A percentile compares a stretch with the other conserved stretches of the same genome.
Evolutionary conservation across 805 yeast species (phyloP).

Genomic region (Blastobotrys terrestris): DNA sequence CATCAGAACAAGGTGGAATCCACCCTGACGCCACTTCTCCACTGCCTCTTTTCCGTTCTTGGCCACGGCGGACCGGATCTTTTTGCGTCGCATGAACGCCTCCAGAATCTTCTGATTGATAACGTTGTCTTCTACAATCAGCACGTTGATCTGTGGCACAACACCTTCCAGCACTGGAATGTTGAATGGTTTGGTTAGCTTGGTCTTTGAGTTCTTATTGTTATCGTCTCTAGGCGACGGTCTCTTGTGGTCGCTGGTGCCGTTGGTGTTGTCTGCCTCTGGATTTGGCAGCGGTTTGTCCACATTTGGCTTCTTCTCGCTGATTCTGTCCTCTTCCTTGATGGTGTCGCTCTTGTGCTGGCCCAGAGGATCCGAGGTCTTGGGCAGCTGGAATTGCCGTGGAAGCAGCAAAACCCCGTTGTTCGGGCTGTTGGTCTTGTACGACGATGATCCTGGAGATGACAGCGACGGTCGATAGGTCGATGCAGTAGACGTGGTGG

Average conservation of each 20-base stretch:
- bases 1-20: slow-evolving; percentile 91
- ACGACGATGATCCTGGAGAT: neutral
- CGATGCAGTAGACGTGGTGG: slow-evolving; percentile 4
- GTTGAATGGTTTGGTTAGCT: slow-evolving; percentile 6
- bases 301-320: neutral
- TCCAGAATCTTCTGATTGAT: slow-evolving; percentile 90
- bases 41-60: slow-evolving; percentile 93
- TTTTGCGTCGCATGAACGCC: slow-evolving; percentile 77
- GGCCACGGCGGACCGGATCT: slow-evolving; percentile 79
- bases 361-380: neutral
- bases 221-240: neutral
- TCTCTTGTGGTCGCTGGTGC: neutral
- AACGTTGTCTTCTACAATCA: slow-evolving; percentile 94
- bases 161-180: slow-evolving; percentile 42
- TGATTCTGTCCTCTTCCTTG: neutral
- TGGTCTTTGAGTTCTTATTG: neutral
- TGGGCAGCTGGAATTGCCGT: slow-evolving; percentile 23
- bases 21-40: slow-evolving; percentile 91
- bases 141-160: slow-evolving; percentile 80
- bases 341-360: neutral
- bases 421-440: slow-evolving; percentile 7
- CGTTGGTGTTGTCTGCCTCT: neutral
- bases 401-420: slow-evolving; percentile 28
- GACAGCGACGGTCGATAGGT: slow-evolving; percentile 3
- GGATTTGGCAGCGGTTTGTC: neutral